These are phyloP conservation scores for Euphrasia confusa DNA, from an alignment of 257 asterid genomes.

Conservation along the genomic window DNA sequence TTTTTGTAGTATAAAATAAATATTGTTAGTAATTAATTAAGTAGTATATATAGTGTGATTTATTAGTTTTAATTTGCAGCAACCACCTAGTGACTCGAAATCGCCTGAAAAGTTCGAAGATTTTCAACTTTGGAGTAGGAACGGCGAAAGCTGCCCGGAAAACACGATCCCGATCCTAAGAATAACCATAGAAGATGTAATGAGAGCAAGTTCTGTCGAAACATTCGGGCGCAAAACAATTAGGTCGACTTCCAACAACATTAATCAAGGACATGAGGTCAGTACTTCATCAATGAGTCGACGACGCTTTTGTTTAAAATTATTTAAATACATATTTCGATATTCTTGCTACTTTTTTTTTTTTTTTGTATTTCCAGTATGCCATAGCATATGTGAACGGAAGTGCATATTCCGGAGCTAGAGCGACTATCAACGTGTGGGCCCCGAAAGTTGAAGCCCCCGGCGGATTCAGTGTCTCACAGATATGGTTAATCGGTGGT, in stretches of 20 bases:
- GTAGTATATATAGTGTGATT: no score
- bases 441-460: background rate
- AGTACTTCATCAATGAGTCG: background rate
- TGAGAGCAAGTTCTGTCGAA: conserved; percentile 47
- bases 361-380: background rate
- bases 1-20: no score
- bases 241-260: background rate
- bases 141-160: conserved; percentile 68
- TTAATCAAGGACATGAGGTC: background rate
- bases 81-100: conserved; percentile 45
- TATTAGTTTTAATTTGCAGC: background rate
- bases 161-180: conserved; percentile 79
- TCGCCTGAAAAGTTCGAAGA: conserved; percentile 35
- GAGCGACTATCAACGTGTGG: background rate
- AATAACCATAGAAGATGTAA: conserved; percentile 55
- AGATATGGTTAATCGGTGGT: background rate
- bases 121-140: conserved; percentile 64
- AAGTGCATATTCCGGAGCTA: background rate
- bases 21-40: no score
- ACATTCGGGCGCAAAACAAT: background rate
- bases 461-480: background rate
- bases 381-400: background rate
- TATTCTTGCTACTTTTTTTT: background rate
- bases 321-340: no score
- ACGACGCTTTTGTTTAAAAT: background rate